Conservation (phyloP, 1,284 basidiomycete species). For the Meripilus lineatus region DNA sequence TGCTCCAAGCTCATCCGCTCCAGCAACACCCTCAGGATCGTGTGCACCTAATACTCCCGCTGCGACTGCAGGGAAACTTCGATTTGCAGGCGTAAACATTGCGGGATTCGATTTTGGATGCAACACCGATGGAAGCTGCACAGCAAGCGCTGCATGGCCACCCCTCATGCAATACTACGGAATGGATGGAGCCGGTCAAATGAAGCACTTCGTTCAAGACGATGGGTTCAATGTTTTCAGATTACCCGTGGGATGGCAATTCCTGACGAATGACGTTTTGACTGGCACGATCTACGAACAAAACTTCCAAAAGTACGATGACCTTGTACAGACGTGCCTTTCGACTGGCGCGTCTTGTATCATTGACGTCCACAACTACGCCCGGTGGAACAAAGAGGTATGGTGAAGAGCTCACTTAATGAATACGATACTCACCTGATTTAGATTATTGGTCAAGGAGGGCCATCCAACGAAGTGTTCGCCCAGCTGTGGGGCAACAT, state of each 20-base stretch:
- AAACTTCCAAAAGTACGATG: constrained; percentile 46
- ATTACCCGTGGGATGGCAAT: constrained; percentile 55
- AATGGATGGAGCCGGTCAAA: constrained; percentile 45
- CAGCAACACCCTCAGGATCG: constrained; percentile 8
- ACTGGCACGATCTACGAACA: constrained; percentile 39
- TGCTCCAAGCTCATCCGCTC: constrained; percentile 4
- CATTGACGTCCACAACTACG: constrained; percentile 58
- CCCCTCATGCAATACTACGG: constrained; percentile 43
- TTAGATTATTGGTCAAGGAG: constrained; percentile 56
- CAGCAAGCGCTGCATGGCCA: constrained; percentile 36
- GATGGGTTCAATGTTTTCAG: constrained; percentile 49
- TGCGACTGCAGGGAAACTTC: constrained; percentile 19
- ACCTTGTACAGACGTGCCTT: constrained; percentile 44
- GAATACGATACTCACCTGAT: neutral
- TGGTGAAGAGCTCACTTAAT: constrained; percentile 5
- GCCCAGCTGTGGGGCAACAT: constrained; percentile 49
- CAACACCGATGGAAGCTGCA: constrained; percentile 36
- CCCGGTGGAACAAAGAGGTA: constrained; percentile 44
- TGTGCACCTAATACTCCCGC: constrained; percentile 5
- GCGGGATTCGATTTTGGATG: constrained; percentile 47
- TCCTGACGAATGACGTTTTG: constrained; percentile 37
- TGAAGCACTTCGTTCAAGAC: constrained; percentile 49
- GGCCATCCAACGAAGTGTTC: constrained; percentile 51
- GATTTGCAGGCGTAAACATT: constrained; percentile 37
- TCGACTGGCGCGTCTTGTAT: constrained; percentile 40